Evolutionary conservation across 257 asterid genomes (phyloP).

Genomic region (Jacaranda copaia): DNA sequence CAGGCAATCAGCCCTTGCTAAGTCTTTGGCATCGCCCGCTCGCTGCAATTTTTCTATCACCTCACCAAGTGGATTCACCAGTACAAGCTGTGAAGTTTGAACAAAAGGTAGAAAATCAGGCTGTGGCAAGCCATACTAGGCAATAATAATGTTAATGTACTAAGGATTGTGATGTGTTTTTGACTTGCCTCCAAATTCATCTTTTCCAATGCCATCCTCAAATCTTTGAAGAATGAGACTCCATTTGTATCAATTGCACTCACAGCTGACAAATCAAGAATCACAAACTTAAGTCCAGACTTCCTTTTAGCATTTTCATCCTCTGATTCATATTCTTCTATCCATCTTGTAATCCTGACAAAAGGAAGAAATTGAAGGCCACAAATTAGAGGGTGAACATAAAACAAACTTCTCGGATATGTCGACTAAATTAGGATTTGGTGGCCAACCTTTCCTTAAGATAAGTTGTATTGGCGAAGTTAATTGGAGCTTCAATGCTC

Average conservation of each 20-base stretch:
- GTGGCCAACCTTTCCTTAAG: slow-evolving; percentile 75
- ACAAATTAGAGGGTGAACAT: neutral
- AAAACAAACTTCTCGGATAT: neutral
- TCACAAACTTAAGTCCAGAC: slow-evolving; percentile 56
- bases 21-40: slow-evolving; percentile 56
- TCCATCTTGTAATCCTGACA: slow-evolving; percentile 81
- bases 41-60: slow-evolving; percentile 77
- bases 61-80: slow-evolving; percentile 87
- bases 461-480: slow-evolving; percentile 83
- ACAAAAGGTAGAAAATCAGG: neutral
- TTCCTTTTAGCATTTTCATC: slow-evolving; percentile 44
- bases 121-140: neutral
- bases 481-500: slow-evolving; percentile 82
- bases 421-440: neutral
- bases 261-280: slow-evolving; percentile 89
- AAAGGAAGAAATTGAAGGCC: neutral
- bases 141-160: too few relatives aligned
- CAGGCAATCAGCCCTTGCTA: slow-evolving; percentile 61
- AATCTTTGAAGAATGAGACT: slow-evolving; percentile 75
- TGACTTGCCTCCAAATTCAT: slow-evolving; percentile 72
- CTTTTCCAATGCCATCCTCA: slow-evolving; percentile 65
- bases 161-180: neutral
- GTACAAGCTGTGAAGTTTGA: slow-evolving; percentile 58
- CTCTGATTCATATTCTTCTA: slow-evolving; percentile 64
- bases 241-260: slow-evolving; percentile 83